Base-by-base conservation (phyloP, 1,284 basidiomycete species). In the Porodaedalea pini region DNA sequence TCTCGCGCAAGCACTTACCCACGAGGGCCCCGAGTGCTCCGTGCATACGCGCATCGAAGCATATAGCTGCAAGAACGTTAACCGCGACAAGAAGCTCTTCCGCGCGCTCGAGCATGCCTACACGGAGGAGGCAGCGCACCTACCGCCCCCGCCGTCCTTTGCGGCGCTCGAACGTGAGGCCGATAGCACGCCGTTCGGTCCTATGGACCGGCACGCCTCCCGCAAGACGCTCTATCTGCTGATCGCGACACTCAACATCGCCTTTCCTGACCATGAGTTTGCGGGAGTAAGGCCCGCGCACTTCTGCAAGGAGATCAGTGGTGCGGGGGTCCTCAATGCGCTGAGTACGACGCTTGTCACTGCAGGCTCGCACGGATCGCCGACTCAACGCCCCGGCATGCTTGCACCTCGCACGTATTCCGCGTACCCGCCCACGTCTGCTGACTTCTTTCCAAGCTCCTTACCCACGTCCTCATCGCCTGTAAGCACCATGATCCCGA, bases 191-290 rank as follows among this genome's bases (percentile, higher is more conserved):
- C 87, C 88, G 0, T 90, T 90, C 63, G 88, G 88, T 8, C 85
- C 86, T 47, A 85, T 90, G 66, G 82, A 84, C 75, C 82, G 86
- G 64, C 85, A 85, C 55, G 76, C 81, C 36, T 87, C 90, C 34
- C 80, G 93, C 66, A 95, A 94, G 81, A 93, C 90, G 1, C 83
- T 95, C 51, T 94, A 92, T 76, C 83, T 97, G 54, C 88, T 99
- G 68, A 98, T 99, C 66, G 90, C 94, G 13, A 95, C 94, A 2
- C 88, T 99, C 67, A 99, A 99, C 75, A 85, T 93, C 65, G 95
- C 96, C 2, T 99, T 97, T 70, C 95, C 95, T 0, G 96, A 98
- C 78, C 86, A 98, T 74, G 95, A 98, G 69, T 99, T 99, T 75
- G 92, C 91, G 21, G 88, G 92, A 67, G 91, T 98, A 54, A 85